Conservation (phyloP, 2,329 filamentous ascomycete species). For the Colletotrichum sp. region DNA sequence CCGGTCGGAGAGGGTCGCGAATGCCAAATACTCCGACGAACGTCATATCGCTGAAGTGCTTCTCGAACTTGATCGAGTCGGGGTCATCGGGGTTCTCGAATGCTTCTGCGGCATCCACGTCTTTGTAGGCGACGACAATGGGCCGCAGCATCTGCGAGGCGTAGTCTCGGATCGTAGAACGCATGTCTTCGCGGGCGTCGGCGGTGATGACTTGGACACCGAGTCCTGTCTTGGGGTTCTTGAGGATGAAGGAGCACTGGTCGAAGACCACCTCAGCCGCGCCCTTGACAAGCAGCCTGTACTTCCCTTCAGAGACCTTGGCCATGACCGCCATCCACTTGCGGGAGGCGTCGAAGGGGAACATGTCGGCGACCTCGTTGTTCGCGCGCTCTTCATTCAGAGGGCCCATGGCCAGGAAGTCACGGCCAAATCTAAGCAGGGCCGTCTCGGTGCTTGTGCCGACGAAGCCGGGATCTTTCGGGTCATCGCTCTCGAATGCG, state of each 20-base stretch:
- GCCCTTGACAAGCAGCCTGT: slow-evolving; percentile 61
- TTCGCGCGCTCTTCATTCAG: slow-evolving; percentile 52
- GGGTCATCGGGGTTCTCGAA: slow-evolving; percentile 12
- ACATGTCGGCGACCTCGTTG: slow-evolving; percentile 49
- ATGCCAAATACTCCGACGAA: slow-evolving; percentile 59
- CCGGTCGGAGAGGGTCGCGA: slow-evolving; percentile 49
- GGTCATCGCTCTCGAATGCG: slow-evolving; percentile 54
- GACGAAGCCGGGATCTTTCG: slow-evolving; percentile 44
- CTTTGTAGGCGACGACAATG: slow-evolving; percentile 69
- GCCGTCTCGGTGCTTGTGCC: slow-evolving; percentile 63
- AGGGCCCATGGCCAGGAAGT: slow-evolving; percentile 51
- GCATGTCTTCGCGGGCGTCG: slow-evolving; percentile 34
- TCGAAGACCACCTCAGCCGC: slow-evolving; percentile 61
- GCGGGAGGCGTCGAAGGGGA: slow-evolving; percentile 58
- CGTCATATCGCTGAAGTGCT: slow-evolving; percentile 42
- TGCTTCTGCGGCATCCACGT: slow-evolving; percentile 54
- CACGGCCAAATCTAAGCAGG: slow-evolving; percentile 53
- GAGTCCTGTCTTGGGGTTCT: slow-evolving; percentile 46
- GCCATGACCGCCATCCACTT: slow-evolving; percentile 64
- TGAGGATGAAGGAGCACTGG: slow-evolving; percentile 45
- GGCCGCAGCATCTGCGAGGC: slow-evolving; percentile 71
- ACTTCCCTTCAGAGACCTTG: slow-evolving; percentile 48
- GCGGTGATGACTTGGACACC: slow-evolving; percentile 32
- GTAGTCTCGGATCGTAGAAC: slow-evolving; percentile 51
- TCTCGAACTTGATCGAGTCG: slow-evolving; percentile 16